Evolutionary conservation across 2,329 filamentous ascomycete genomes (phyloP), one percentile per base, ranked within the genome.

Genomic region (Fusarium penzigii): DNA sequence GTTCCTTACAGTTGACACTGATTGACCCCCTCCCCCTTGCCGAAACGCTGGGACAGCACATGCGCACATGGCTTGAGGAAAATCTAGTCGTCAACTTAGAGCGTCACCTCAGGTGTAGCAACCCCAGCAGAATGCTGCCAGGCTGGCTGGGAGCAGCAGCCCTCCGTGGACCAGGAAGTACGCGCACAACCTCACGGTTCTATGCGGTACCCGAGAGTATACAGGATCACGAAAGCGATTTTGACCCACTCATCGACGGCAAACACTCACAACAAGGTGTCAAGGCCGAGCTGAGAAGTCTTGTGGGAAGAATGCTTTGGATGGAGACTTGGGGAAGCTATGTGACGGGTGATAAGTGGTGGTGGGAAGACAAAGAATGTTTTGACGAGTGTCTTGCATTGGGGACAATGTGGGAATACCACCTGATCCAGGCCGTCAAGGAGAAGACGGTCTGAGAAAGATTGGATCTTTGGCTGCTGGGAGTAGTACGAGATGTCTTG

Each of bases 1-100:
- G 86, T 1, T 72, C 75, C 17, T 67, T 89, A 12, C 78, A 86
- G 52, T 68, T 89, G 14, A 79, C 80, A 0, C 70, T 89, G 16
- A 81, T 89, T 56, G 84, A 89, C 51, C 83, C 86, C 0, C 71
- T 80, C 8, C 87, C 87, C 0, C 72, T 79, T 1, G 70, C 78
- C 4, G 70, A 74, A 2, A 84, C 79, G 0, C 72, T 83, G 20
- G 87, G 86, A 0, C 83, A 82, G 0, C 70, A 72, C 2, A 70
- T 89, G 63, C 74, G 79, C 36, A 67, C 72, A 1, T 89, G 86
- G 86, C 72, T 89, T 3, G 82, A 87, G 41, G 75, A 81, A 4
- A 75, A 87, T 46, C 72, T 89, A 1, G 66, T 86, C 2, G 66
- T 80, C 7, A 85, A 85, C 51, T 69, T 89, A 0, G 81, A 85